Conservation (phyloP, 805 yeast genomes). For the Ogataea pini region DNA sequence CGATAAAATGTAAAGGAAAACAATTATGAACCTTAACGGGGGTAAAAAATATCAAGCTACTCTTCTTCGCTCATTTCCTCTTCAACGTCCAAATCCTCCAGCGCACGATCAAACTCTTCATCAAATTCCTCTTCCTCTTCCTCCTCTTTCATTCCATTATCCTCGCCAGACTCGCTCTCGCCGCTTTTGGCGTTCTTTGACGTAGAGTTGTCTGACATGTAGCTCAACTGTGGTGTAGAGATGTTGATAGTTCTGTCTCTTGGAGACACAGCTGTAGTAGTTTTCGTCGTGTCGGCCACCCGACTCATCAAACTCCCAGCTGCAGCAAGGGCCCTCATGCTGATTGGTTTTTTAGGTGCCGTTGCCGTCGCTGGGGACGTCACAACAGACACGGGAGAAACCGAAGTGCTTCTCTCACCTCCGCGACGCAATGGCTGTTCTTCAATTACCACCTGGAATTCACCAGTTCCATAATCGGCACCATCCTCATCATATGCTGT, state of each 20-base stretch:
- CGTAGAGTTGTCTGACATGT: constrained; percentile 10
- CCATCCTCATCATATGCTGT: constrained; percentile 33
- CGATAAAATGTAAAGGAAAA: neutral
- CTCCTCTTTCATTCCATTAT: constrained; percentile 11
- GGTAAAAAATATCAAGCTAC: constrained; percentile 4
- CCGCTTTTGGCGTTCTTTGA: neutral
- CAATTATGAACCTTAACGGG: too few relatives aligned
- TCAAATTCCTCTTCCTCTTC: constrained; percentile 23
- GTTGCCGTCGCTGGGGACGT: neutral
- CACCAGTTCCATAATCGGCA: constrained; percentile 1
- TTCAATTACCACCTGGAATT: constrained; percentile 26
- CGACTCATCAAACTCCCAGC: constrained; percentile 18
- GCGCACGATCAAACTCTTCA: constrained; percentile 29
- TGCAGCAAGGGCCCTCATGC: constrained; percentile 24
- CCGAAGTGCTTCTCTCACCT: too few relatives aligned
- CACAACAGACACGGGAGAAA: neutral
- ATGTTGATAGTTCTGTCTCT: neutral
- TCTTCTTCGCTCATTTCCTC: constrained; percentile 35
- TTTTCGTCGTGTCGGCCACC: neutral
- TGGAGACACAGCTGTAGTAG: neutral
- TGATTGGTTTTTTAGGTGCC: constrained; percentile 14
- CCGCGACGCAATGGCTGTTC: constrained; percentile 18
- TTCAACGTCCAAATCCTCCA: constrained; percentile 22
- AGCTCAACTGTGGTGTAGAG: constrained; percentile 12
- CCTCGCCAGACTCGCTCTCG: constrained; percentile 8